These are phyloP conservation scores for Exophiala dermatitidis DNA, from an alignment of 2,329 filamentous ascomycete species.

Conservation along the genomic window DNA sequence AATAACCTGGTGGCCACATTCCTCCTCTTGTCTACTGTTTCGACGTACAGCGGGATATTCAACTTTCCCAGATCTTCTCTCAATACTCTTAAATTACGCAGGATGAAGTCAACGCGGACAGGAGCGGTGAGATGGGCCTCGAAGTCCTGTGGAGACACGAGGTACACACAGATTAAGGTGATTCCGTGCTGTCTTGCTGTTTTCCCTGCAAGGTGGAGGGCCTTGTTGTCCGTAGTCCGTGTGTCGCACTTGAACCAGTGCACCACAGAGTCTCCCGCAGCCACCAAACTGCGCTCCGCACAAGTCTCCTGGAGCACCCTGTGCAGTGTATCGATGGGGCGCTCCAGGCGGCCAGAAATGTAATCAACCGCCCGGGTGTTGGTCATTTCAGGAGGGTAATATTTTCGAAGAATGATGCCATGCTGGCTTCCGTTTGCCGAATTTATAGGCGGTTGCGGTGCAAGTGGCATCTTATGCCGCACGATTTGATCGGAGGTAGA, in stretches of 20 bases:
- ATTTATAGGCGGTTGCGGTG: not conserved
- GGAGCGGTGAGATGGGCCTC: conserved; percentile 70
- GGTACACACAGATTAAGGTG: conserved; percentile 68
- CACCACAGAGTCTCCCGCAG: conserved; percentile 57
- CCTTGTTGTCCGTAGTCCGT: conserved; percentile 65
- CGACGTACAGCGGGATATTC: conserved; percentile 70
- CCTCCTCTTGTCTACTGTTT: conserved; percentile 61
- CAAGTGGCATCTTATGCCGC: not conserved
- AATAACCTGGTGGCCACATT: conserved; percentile 55
- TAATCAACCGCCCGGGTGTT: conserved; percentile 71
- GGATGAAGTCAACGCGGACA: conserved; percentile 68
- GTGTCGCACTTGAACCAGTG: conserved; percentile 91
- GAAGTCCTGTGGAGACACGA: conserved; percentile 76
- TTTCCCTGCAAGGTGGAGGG: conserved; percentile 58
- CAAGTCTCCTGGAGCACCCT: conserved; percentile 56
- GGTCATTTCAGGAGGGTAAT: conserved; percentile 80
- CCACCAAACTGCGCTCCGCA: conserved; percentile 45
- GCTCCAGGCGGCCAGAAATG: conserved; percentile 58
- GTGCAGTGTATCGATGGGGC: conserved; percentile 64
- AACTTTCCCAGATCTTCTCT: conserved; percentile 59
- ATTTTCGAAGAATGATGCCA: conserved; percentile 63
- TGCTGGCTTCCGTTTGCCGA: conserved; percentile 36
- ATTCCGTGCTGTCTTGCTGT: conserved; percentile 60
- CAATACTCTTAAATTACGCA: conserved; percentile 63
- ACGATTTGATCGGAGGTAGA: not conserved